A percentile compares a stretch with the other conserved stretches of the same genome.
Evolutionary conservation across 305 asterid species (phyloP).

Genomic region (Fraxinus velutina): DNA sequence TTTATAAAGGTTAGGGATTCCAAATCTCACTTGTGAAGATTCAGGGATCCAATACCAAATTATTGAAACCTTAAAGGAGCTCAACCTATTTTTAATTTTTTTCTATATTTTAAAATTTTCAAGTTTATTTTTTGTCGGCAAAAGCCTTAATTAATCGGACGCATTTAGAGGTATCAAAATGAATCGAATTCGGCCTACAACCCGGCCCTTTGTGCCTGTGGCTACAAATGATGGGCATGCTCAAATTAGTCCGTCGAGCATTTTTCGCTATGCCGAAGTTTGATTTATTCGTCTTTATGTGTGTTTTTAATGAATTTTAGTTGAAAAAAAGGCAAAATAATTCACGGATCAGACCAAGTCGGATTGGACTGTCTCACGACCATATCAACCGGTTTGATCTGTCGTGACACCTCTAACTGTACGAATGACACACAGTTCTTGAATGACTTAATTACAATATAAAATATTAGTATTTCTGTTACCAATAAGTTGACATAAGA

Average conservation of each 20-base stretch:
- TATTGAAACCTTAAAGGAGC: not conserved
- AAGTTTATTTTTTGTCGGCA: not conserved
- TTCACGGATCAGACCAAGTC: not conserved
- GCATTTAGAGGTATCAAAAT: too few relatives aligned
- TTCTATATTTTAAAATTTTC: not conserved
- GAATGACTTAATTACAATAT: not conserved
- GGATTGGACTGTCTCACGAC: not conserved
- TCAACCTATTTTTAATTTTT: not conserved
- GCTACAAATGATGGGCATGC: not conserved
- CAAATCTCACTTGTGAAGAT: not conserved
- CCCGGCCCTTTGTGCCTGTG: not conserved
- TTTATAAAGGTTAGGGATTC: not conserved
- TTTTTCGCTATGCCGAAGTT: not conserved
- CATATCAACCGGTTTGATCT: not conserved
- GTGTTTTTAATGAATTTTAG: not conserved
- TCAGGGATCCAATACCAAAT: not conserved
- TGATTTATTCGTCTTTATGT: not conserved
- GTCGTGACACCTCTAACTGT: not conserved
- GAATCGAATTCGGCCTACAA: not conserved
- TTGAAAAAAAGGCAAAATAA: not conserved
- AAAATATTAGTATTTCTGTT: not conserved
- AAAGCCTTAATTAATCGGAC: not conserved
- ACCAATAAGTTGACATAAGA: not conserved
- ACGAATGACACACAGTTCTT: not conserved
- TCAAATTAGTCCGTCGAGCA: not conserved